These are phyloP conservation scores for Zizania palustris DNA, from an alignment of 202 grass and related monocot genomes.

Conservation along the genomic window DNA sequence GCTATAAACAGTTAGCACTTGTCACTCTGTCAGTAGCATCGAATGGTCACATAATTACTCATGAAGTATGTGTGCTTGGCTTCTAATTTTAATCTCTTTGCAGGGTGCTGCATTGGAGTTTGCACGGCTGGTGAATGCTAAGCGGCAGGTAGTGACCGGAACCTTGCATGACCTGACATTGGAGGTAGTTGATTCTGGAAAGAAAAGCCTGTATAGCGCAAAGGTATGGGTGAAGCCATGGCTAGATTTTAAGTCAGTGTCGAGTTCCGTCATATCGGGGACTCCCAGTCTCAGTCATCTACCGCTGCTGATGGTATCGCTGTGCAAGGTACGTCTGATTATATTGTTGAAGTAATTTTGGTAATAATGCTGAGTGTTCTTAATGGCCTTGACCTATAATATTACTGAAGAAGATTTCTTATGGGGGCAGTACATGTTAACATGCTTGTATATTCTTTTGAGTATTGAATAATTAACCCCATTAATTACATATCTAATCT, in stretches of 20 bases:
- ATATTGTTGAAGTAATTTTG: neutral
- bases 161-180: conserved; percentile 73
- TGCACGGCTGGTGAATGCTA: conserved; percentile 70
- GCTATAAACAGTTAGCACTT: neutral
- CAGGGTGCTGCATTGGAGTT: conserved; percentile 81
- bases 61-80: neutral
- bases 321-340: conserved; percentile 56
- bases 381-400: neutral
- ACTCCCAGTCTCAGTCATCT: conserved; percentile 39
- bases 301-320: conserved; percentile 47
- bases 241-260: conserved; percentile 82
- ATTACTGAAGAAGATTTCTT: neutral
- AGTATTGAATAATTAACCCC: neutral
- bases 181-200: conserved; percentile 77
- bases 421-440: neutral
- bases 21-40: neutral
- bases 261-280: conserved; percentile 63
- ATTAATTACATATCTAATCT: neutral
- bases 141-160: conserved; percentile 80
- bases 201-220: conserved; percentile 80
- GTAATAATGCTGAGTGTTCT: neutral
- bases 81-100: conserved; percentile 28
- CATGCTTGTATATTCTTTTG: neutral
- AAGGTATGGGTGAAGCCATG: too few relatives aligned
- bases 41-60: neutral